Evolutionary conservation across 495 filamentous ascomycete species (phyloP).

Genomic region (Penicillium desertorum): DNA sequence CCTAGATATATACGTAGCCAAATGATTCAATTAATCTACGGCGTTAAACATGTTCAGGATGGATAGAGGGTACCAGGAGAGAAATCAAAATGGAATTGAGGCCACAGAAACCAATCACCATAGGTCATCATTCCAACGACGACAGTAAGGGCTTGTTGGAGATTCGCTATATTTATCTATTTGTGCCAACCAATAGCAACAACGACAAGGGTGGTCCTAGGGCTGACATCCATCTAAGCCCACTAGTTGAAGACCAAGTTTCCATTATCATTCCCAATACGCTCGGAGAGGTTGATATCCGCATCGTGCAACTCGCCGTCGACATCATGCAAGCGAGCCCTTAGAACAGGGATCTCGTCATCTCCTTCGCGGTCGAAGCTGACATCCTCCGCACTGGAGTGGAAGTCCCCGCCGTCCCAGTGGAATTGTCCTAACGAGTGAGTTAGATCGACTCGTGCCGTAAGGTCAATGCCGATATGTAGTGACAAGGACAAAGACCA

Average conservation of each 20-base stretch:
- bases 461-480: too few species aligned
- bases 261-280: conserved; percentile 42
- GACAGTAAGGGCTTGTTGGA: not conserved
- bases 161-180: not conserved
- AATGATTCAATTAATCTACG: too few species aligned
- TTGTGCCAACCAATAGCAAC: not conserved
- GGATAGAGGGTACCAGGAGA: not conserved
- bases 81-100: not conserved
- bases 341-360: conserved; percentile 38
- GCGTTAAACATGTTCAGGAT: not conserved
- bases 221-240: not conserved
- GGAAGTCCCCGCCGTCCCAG: conserved; percentile 47
- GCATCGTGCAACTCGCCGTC: conserved; percentile 27
- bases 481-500: not conserved
- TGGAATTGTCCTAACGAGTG: conserved; percentile 37
- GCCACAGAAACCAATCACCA: not conserved
- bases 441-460: not conserved
- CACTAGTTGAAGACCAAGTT: conserved; percentile 26
- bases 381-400: conserved; percentile 38
- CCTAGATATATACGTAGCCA: too few species aligned
- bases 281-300: conserved; percentile 47
- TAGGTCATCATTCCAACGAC: not conserved
- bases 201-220: too few species aligned
- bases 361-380: conserved; percentile 43
- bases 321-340: conserved; percentile 29